Evolutionary conservation across 164 flowering plant species (phyloP).

Genomic region (Chloranthus sessilifolius): DNA sequence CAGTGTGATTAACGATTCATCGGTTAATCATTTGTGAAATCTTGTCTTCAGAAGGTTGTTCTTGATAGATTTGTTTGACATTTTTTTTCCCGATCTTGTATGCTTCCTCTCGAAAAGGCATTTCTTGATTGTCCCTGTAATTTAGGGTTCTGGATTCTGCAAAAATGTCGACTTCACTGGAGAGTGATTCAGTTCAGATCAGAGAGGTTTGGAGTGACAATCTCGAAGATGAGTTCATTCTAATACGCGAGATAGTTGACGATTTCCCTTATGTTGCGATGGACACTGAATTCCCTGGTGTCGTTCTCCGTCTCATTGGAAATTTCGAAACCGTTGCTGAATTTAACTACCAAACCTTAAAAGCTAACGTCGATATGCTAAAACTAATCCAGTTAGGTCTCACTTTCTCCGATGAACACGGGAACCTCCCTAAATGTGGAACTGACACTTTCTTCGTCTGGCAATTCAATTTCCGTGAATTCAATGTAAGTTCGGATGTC

Average conservation of each 20-base stretch:
- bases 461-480: conserved; percentile 55
- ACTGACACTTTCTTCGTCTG: conserved; percentile 34
- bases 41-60: conserved; percentile 7
- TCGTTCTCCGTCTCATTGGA: conserved; percentile 36
- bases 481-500: conserved; percentile 31
- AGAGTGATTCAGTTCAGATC: conserved; percentile 34
- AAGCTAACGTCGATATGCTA: conserved; percentile 40
- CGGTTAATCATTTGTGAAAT: too few relatives aligned
- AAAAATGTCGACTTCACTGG: conserved; percentile 26
- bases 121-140: not conserved
- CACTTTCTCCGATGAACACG: conserved; percentile 41
- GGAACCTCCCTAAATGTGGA: conserved; percentile 41
- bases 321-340: conserved; percentile 24
- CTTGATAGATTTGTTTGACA: not conserved
- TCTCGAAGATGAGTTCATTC: conserved; percentile 32
- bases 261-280: conserved; percentile 44
- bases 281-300: conserved; percentile 44
- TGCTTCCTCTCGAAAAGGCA: conserved; percentile 1
- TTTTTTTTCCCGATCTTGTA: not conserved
- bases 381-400: conserved; percentile 51
- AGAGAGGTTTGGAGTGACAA: conserved; percentile 44
- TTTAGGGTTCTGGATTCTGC: not conserved
- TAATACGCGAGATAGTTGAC: conserved; percentile 43
- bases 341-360: conserved; percentile 30
- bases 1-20: too few relatives aligned